Evolutionary conservation across 1,284 basidiomycete species (phyloP).

Genomic region (Trametes polyzona): DNA sequence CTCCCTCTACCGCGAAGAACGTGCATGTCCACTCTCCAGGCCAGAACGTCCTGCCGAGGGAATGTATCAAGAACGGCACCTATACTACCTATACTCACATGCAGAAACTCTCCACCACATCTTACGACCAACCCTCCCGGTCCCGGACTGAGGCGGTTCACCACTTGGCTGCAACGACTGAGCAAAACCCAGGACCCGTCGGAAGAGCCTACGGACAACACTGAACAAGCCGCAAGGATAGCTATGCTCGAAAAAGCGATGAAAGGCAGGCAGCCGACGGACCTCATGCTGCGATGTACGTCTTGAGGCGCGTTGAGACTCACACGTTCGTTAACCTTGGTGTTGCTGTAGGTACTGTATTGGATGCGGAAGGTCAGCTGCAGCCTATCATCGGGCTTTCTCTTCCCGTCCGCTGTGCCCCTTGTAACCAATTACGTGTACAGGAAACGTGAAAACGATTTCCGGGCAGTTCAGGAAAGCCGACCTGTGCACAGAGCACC

Average conservation of each 20-base stretch:
- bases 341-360: conserved; percentile 71
- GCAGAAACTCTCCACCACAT: conserved; percentile 23
- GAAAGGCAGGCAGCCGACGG: conserved; percentile 79
- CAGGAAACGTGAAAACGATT: conserved; percentile 87
- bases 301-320: conserved; percentile 22
- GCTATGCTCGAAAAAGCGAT: conserved; percentile 81
- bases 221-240: conserved; percentile 71
- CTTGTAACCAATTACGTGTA: conserved; percentile 32
- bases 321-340: conserved; percentile 22
- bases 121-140: background rate
- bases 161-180: conserved; percentile 24
- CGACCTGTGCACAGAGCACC: conserved; percentile 87
- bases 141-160: conserved; percentile 10
- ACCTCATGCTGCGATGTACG: conserved; percentile 84
- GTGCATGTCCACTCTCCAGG: conserved; percentile 17
- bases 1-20: conserved; percentile 20
- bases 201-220: conserved; percentile 45
- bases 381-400: background rate
- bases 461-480: conserved; percentile 91
- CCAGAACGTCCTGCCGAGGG: background rate
- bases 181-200: conserved; percentile 19
- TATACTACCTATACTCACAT: conserved; percentile 36
- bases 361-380: conserved; percentile 74
- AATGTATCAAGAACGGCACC: background rate
- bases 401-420: background rate